Conservation (phyloP, 1,139 yeast species). For the Zygoascus sp. region DNA sequence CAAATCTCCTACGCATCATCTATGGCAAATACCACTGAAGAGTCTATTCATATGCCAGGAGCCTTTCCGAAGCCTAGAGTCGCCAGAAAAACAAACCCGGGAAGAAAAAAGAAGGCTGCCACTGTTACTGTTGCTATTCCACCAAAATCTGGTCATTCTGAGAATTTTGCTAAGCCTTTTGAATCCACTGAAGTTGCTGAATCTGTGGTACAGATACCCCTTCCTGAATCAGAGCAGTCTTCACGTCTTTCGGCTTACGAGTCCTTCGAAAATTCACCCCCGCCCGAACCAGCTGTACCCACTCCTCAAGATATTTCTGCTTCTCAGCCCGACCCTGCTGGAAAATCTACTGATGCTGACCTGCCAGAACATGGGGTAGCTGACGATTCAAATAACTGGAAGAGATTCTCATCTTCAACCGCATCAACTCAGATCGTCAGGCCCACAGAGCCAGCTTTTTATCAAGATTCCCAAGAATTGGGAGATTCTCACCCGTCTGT, state of each 20-base stretch:
- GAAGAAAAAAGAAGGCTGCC: background rate
- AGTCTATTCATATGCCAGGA: slow-evolving; percentile 13
- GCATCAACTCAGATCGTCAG: slow-evolving; percentile 4
- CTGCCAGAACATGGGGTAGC: no score
- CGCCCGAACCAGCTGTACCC: background rate
- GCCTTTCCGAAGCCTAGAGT: slow-evolving; percentile 12
- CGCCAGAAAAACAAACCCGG: slow-evolving; percentile 2
- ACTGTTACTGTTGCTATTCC: no score
- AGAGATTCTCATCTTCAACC: slow-evolving; percentile 20
- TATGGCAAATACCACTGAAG: background rate
- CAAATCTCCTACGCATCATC: background rate
- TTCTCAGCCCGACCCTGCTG: no score
- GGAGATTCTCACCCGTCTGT: background rate
- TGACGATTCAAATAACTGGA: slow-evolving; percentile 18
- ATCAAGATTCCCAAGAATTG: background rate
- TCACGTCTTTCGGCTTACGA: slow-evolving; percentile 3
- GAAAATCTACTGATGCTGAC: background rate
- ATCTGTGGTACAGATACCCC: background rate
- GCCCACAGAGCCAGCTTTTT: background rate
- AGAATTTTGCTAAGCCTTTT: no score
- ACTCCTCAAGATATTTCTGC: no score
- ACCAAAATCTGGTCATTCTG: no score
- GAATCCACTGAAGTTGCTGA: background rate
- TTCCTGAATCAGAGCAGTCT: background rate
- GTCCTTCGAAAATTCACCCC: slow-evolving; percentile 7